Evolutionary conservation across 2,329 filamentous ascomycete species (phyloP).

Genomic region (Aspergillus calidoustus): DNA sequence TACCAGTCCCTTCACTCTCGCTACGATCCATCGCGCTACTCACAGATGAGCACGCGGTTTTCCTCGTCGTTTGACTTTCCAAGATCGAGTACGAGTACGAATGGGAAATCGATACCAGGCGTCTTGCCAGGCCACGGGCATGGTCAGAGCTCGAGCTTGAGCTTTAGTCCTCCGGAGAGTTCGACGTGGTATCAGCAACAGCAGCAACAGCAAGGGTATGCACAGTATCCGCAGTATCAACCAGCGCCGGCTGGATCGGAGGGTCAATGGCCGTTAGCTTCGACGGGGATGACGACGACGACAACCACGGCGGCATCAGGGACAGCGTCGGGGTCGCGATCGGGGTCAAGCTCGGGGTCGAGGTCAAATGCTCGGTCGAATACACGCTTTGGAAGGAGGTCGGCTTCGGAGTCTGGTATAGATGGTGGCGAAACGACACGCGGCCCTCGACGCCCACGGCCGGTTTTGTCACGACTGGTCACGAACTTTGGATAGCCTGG

Average conservation of each 20-base stretch:
- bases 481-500: slow-evolving; percentile 36
- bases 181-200: slow-evolving; percentile 8
- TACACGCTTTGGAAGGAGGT: not conserved
- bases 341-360: not conserved
- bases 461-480: slow-evolving; percentile 41
- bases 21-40: slow-evolving; percentile 43
- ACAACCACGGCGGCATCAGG: not conserved
- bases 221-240: not conserved
- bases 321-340: not conserved
- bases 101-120: not conserved
- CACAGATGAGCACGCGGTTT: not conserved
- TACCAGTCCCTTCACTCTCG: slow-evolving; percentile 34
- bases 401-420: not conserved
- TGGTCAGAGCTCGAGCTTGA: not conserved
- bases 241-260: not conserved
- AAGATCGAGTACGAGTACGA: not conserved
- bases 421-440: slow-evolving; percentile 2
- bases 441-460: slow-evolving; percentile 35
- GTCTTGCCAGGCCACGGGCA: not conserved
- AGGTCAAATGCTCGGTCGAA: not conserved
- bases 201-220: not conserved
- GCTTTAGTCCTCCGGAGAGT: not conserved
- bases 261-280: not conserved
- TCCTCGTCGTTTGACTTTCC: slow-evolving; percentile 7
- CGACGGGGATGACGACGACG: not conserved